Conservation (phyloP, 2,329 filamentous ascomycete species). For the Pochonia chlamydosporia region DNA sequence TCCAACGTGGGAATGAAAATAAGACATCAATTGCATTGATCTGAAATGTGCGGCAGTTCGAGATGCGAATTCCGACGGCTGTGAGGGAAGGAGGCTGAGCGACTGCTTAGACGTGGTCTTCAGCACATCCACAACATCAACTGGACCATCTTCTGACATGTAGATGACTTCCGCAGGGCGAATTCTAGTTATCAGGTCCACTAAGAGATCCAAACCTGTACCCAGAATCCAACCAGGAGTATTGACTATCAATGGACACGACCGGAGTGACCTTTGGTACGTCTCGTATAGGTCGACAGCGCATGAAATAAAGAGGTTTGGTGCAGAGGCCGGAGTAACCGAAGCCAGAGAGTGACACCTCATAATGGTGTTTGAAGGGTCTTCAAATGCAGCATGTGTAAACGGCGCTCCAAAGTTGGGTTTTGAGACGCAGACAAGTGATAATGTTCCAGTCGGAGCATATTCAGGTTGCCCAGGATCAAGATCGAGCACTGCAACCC, state of each 20-base stretch:
- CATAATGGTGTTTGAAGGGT: conserved; percentile 35
- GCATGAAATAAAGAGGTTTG: conserved; percentile 60
- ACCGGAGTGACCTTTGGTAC: conserved; percentile 42
- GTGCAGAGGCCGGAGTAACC: conserved; percentile 58
- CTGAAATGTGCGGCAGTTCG: conserved; percentile 61
- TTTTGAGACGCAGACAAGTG: conserved; percentile 54
- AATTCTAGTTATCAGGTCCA: conserved; percentile 47
- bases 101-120: conserved; percentile 34
- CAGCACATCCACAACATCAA: conserved; percentile 50
- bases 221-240: conserved; percentile 70
- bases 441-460: conserved; percentile 62
- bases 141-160: conserved; percentile 59
- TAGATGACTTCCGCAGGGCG: conserved; percentile 60
- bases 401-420: conserved; percentile 64
- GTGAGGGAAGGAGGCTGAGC: conserved; percentile 53
- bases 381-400: conserved; percentile 43
- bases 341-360: conserved; percentile 63
- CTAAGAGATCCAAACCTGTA: conserved; percentile 60
- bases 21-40: conserved; percentile 74
- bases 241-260: conserved; percentile 62
- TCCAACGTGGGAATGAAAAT: conserved; percentile 53
- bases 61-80: conserved; percentile 47
- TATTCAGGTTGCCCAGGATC: conserved; percentile 77
- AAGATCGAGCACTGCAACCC: conserved; percentile 62
- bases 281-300: conserved; percentile 55